Conservation (phyloP, 2,329 filamentous ascomycete genomes). For the Achaetomium macrosporum region DNA sequence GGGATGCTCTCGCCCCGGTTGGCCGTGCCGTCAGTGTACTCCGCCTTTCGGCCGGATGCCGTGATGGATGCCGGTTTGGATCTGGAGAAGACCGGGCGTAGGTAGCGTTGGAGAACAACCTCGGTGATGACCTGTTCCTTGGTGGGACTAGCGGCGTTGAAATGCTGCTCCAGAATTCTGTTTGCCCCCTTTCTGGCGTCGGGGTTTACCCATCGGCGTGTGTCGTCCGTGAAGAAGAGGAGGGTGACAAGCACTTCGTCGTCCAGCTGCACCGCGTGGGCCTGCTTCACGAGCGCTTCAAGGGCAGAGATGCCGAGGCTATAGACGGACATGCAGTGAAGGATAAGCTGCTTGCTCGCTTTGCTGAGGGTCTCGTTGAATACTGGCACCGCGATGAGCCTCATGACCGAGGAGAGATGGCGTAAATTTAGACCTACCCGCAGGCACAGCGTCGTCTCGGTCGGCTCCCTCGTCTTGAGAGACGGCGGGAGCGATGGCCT, state of each 20-base stretch:
- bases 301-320: conserved; percentile 19
- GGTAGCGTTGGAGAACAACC: conserved; percentile 55
- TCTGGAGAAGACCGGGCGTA: conserved; percentile 62
- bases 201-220: conserved; percentile 27
- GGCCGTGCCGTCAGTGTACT: conserved; percentile 35
- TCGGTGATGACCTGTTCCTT: conserved; percentile 41
- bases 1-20: conserved; percentile 31
- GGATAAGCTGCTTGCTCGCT: background rate
- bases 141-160: conserved; percentile 20
- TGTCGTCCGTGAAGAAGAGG: conserved; percentile 29
- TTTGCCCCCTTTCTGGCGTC: conserved; percentile 29
- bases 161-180: conserved; percentile 29
- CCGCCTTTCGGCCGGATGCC: conserved; percentile 48
- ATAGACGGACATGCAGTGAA: conserved; percentile 12
- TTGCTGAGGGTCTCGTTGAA: conserved; percentile 10
- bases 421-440: background rate
- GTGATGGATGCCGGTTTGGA: conserved; percentile 50
- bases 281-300: conserved; percentile 3
- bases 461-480: background rate
- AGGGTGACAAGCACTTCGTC: conserved; percentile 30
- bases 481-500: conserved; percentile 12
- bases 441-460: background rate
- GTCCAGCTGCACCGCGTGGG: conserved; percentile 8
- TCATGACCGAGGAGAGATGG: background rate
- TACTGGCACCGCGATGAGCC: background rate